A percentile compares a stretch with the other conserved stretches of the same genome.
Evolutionary conservation across 148 eudicot genomes (phyloP).

Genomic region (Vaccinium vitisidaea): DNA sequence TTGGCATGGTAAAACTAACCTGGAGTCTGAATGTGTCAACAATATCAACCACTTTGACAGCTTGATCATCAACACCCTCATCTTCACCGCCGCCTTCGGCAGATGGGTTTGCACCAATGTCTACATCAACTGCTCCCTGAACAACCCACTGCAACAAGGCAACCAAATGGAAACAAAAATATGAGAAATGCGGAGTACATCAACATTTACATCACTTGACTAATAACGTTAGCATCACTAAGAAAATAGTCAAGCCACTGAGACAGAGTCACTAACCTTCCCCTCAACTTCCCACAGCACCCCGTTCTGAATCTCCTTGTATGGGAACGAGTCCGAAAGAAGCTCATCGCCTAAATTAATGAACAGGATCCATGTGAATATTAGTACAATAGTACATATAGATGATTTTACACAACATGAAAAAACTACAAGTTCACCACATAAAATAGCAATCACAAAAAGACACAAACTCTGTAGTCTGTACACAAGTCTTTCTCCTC

Average conservation of each 20-base stretch:
- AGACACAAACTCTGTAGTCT: not conserved
- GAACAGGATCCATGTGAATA: not conserved
- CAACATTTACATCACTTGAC: not conserved
- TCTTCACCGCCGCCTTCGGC: slow-evolving; percentile 84
- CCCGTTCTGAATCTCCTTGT: slow-evolving; percentile 70
- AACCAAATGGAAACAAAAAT: not conserved
- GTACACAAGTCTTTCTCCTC: not conserved
- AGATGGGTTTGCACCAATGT: slow-evolving; percentile 93
- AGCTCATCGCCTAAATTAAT: slow-evolving; percentile 68
- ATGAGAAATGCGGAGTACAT: not conserved
- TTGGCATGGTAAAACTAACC: slow-evolving; percentile 25
- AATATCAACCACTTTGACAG: slow-evolving; percentile 61
- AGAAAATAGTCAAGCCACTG: not conserved
- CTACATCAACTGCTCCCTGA: slow-evolving; percentile 62
- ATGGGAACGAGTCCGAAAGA: slow-evolving; percentile 76
- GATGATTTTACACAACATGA: not conserved
- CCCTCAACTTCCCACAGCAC: slow-evolving; percentile 95
- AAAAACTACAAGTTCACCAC: not conserved
- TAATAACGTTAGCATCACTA: not conserved
- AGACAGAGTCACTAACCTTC: slow-evolving; percentile 41
- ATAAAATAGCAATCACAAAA: not conserved
- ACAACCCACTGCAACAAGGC: slow-evolving; percentile 71
- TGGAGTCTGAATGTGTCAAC: slow-evolving; percentile 77
- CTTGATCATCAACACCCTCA: slow-evolving; percentile 63
- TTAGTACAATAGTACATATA: not conserved